Percentiles rank a stretch among this genome's conserved stretches.
phyloP scores from a whole-genome alignment of 768 basidiomycete species.

The Mycena pura region DNA sequence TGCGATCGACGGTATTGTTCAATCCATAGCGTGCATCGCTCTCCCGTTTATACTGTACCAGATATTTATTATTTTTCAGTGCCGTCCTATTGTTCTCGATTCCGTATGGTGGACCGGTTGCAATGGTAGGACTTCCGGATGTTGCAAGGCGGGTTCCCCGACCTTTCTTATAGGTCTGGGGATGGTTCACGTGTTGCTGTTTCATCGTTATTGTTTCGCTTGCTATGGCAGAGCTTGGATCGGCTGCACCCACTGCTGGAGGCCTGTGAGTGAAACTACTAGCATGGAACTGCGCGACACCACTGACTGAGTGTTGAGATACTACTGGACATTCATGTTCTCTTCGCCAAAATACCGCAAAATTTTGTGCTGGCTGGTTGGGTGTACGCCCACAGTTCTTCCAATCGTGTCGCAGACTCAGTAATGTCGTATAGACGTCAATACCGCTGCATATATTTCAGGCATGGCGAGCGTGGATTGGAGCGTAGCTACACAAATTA shows the following conservation, averaged over 20 bases:
- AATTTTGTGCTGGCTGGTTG: slow-evolving; percentile 66
- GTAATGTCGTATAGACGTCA: slow-evolving; percentile 46
- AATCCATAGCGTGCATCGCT: not conserved
- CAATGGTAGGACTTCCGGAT: too few relatives aligned
- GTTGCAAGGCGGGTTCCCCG: too few relatives aligned
- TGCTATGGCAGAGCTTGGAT: slow-evolving; percentile 58
- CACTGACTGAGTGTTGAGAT: slow-evolving; percentile 45
- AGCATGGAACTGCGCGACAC: not conserved
- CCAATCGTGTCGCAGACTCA: not conserved
- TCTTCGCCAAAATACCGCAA: slow-evolving; percentile 60
- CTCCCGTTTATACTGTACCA: too few relatives aligned
- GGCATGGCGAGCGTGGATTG: slow-evolving; percentile 57
- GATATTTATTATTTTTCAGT: too few relatives aligned
- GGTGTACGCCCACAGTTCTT: slow-evolving; percentile 48
- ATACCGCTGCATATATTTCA: slow-evolving; percentile 56
- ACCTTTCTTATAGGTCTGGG: too few relatives aligned
- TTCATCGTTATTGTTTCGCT: slow-evolving; percentile 56
- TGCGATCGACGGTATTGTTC: not conserved
- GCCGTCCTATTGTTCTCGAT: too few relatives aligned
- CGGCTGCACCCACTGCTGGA: slow-evolving; percentile 58
- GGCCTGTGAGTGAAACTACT: slow-evolving; percentile 33
- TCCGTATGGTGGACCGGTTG: too few relatives aligned
- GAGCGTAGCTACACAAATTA: slow-evolving; percentile 60
- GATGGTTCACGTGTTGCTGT: slow-evolving; percentile 48
- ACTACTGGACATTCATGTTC: slow-evolving; percentile 63